Base-by-base conservation (phyloP, 495 filamentous ascomycete genomes). In the Neurospora sp. region DNA sequence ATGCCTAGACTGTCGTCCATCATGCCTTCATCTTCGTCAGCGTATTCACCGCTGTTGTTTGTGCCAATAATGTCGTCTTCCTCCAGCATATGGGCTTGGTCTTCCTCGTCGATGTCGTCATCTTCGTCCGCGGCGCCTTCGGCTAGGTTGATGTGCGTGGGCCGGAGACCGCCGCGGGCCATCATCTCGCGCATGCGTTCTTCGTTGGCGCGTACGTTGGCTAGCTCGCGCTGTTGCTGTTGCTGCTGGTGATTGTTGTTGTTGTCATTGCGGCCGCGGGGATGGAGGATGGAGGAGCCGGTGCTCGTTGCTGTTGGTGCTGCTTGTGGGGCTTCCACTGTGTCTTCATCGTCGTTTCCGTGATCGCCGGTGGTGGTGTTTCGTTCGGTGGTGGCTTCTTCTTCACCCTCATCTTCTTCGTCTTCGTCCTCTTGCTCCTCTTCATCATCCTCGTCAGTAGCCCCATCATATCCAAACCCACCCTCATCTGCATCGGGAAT, bases 401-500 rank as follows among this genome's bases (percentile, higher is more conserved):
- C 78, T 0, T 80, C 77, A 0, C 76, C 78, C 1, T 80, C 79
- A 0, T 80, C 79, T 1, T 79, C 80, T 0, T 81, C 75, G 3
- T 81, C 80, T 2, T 80, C 80, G 0, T 83, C 85, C 7, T 85
- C 86, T 0, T 54, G n/a, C 10, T 54, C 46, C n/a, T 54, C 46
- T 23, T 54, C 46, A 12, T 23, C 46, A 1, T 79, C 54, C 6
- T 84, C 83, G 3, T 85, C 84, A 69, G 82, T 83, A 12, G 74
- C 77, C 27, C 81, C 85, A 54, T 86, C 84, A 48, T 78, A 79
- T 27, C 83, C 85, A 70, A 86, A 83, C 23, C 82, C 86, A 7
- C 74, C 79, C 1, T 74, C 83, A 31, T 88, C 89, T 11, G 88
- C 90, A 72, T 91, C 89, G 0, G 90, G 90, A 9, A 92, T 87